Percentiles rank a stretch among this genome's conserved stretches.
phyloP scores from a whole-genome alignment of 2,329 filamentous ascomycete species.

The Elsinoe arachidis region DNA sequence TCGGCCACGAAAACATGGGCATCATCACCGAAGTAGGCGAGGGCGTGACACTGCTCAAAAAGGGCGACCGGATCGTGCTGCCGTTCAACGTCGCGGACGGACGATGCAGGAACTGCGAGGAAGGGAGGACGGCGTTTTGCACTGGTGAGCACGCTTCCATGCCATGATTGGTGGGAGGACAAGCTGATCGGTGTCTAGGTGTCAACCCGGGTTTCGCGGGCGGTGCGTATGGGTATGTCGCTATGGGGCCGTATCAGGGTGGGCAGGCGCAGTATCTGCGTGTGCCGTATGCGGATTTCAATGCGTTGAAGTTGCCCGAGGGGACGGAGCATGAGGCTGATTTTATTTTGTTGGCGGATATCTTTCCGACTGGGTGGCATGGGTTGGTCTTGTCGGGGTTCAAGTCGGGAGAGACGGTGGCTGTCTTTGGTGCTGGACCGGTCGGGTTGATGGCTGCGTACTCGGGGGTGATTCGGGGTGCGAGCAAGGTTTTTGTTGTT shows the following conservation, averaged over 20 bases:
- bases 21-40: conserved; percentile 47
- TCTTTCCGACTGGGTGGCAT: conserved; percentile 48
- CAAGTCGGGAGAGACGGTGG: conserved; percentile 52
- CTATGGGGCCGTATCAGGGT: conserved; percentile 44
- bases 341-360: conserved; percentile 46
- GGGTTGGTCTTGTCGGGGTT: conserved; percentile 51
- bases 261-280: conserved; percentile 57
- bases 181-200: conserved; percentile 7
- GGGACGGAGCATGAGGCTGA: conserved; percentile 55
- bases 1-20: conserved; percentile 56
- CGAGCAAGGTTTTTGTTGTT: conserved; percentile 53
- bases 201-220: conserved; percentile 54
- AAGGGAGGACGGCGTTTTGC: conserved; percentile 56
- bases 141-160: conserved; percentile 37
- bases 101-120: conserved; percentile 55
- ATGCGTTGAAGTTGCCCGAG: conserved; percentile 52
- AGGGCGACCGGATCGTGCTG: conserved; percentile 56
- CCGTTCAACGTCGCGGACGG: conserved; percentile 59
- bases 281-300: conserved; percentile 60
- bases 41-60: conserved; percentile 53
- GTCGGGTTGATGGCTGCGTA: conserved; percentile 61
- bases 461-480: conserved; percentile 52
- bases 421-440: conserved; percentile 56
- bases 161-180: not conserved
- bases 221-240: conserved; percentile 50